Evolutionary conservation across 1,139 yeast genomes (phyloP).

Genomic region (Candida pseudoviswanathii): DNA sequence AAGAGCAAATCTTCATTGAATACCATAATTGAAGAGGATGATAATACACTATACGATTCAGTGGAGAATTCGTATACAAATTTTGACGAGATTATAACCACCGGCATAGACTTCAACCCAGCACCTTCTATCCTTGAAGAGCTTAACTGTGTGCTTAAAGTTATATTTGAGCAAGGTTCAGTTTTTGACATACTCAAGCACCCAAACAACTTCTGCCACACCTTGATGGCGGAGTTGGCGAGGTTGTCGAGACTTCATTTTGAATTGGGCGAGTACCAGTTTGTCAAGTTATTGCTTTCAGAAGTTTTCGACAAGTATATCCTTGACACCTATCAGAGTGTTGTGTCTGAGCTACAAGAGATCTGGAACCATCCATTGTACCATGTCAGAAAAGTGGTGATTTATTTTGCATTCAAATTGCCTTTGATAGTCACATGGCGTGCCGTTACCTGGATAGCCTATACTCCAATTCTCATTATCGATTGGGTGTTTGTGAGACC

Average conservation of each 20-base stretch:
- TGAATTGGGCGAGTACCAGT: constrained; percentile 12
- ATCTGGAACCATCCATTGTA: constrained; percentile 13
- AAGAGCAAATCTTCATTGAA: constrained; percentile 10
- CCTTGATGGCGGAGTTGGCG: constrained; percentile 14
- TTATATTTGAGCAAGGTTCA: constrained; percentile 14
- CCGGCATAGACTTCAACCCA: not conserved
- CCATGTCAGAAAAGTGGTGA: constrained; percentile 10
- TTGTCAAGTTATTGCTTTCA: constrained; percentile 18
- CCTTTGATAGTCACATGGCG: constrained; percentile 21
- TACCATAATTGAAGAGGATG: constrained; percentile 16
- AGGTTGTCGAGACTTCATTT: constrained; percentile 12
- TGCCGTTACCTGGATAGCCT: constrained; percentile 19
- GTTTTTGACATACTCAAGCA: constrained; percentile 16
- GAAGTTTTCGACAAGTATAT: constrained; percentile 21
- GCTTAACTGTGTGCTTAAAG: constrained; percentile 6
- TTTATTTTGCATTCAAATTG: constrained; percentile 18
- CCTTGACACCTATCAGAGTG: constrained; percentile 4
- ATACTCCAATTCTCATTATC: constrained; percentile 19
- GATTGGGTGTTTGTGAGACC: constrained; percentile 11
- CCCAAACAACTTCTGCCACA: constrained; percentile 16
- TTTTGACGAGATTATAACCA: constrained; percentile 7
- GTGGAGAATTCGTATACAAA: constrained; percentile 9
- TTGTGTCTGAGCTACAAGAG: constrained; percentile 10
- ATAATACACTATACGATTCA: constrained; percentile 10
- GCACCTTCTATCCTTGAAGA: constrained; percentile 4